Conservation (phyloP, 192 early-diverging fungal genomes). For the Gigaspora rosea region DNA sequence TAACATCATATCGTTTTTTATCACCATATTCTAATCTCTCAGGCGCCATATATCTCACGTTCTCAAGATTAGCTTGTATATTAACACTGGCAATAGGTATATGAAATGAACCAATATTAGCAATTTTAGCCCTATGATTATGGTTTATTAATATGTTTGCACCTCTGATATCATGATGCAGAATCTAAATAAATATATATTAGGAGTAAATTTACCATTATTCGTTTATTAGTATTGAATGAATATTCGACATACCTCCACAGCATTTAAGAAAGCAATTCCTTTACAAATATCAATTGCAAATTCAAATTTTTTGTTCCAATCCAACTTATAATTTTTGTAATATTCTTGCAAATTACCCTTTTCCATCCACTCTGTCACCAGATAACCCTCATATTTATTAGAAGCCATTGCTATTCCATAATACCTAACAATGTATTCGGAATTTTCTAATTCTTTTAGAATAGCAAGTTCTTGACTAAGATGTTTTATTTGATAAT, state of each 20-base stretch:
- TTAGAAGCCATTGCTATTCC: not conserved
- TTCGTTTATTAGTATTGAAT: not conserved
- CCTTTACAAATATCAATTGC: constrained; percentile 23
- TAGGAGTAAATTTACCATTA: not conserved
- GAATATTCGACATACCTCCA: constrained; percentile 3
- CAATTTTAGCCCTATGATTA: too few species aligned
- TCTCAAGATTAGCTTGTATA: too few species aligned
- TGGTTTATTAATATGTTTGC: too few species aligned
- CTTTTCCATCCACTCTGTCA: constrained; percentile 23
- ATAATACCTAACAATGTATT: not conserved
- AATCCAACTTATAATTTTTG: not conserved
- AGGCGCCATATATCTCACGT: too few species aligned
- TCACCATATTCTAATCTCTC: too few species aligned
- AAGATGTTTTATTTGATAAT: not conserved
- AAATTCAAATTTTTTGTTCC: too few species aligned
- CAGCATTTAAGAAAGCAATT: constrained; percentile 40
- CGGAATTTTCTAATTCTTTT: not conserved
- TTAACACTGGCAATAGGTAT: too few species aligned
- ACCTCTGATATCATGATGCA: too few species aligned
- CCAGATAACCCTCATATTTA: constrained; percentile 37
- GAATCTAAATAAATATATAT: too few species aligned
- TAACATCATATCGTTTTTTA: too few species aligned
- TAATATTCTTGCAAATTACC: too few species aligned
- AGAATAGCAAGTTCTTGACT: not conserved
- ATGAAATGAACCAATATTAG: too few species aligned